Percentiles rank a stretch among this genome's conserved stretches.
Conservation (phyloP, 306 rosid species). For the Prosopis cineraria region DNA sequence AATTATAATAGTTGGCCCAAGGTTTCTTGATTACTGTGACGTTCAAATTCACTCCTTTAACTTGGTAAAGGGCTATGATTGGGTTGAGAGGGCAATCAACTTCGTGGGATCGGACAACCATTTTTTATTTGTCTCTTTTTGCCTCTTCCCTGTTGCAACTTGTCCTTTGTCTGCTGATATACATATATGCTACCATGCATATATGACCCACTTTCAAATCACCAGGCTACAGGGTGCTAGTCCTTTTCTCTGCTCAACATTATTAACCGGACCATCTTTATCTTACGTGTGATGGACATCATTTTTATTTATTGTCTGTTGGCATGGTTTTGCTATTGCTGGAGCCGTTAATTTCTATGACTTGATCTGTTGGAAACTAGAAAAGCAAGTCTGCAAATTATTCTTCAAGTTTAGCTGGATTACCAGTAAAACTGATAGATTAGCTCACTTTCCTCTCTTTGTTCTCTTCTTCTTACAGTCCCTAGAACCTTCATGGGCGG, state of each 20-base stretch:
- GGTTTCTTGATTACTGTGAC: constrained; percentile 17
- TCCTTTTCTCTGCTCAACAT: constrained; percentile 1
- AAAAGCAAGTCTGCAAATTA: neutral
- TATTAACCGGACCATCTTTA: constrained; percentile 22
- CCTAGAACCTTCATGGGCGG: constrained; percentile 5
- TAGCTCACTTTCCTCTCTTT: constrained; percentile 5
- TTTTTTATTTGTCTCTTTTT: constrained; percentile 41
- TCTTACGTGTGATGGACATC: constrained; percentile 31
- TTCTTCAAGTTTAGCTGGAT: constrained; percentile 9
- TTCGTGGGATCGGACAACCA: constrained; percentile 40
- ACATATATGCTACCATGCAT: constrained; percentile 28
- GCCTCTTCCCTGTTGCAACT: constrained; percentile 26
- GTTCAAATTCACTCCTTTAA: constrained; percentile 31
- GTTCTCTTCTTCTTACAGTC: constrained; percentile 1
- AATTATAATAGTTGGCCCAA: constrained; percentile 24
- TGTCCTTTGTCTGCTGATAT: constrained; percentile 31
- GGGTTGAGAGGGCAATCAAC: neutral
- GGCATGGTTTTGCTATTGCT: constrained; percentile 28
- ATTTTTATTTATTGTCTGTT: constrained; percentile 31
- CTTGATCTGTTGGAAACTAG: neutral
- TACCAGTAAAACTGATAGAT: neutral
- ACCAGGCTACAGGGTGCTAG: constrained; percentile 12
- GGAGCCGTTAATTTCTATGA: constrained; percentile 3
- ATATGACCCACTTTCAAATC: constrained; percentile 37
- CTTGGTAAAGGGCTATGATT: constrained; percentile 28